A percentile compares a stretch with the other conserved stretches of the same genome.
phyloP scores from a whole-genome alignment of 2,329 filamentous ascomycete species.

The Talaromyces sp. region DNA sequence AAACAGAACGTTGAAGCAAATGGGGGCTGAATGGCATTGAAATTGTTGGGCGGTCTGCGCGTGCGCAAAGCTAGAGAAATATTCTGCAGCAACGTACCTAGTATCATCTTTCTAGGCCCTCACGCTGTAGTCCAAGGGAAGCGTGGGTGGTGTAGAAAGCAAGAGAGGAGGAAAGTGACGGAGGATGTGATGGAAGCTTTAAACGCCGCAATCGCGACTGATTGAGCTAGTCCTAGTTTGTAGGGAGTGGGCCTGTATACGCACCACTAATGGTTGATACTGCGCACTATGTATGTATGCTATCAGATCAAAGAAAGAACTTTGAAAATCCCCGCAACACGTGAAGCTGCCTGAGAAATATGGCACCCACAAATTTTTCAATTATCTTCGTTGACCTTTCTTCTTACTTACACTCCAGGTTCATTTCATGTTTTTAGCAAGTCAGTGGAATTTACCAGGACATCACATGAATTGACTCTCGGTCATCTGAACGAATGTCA shows the following conservation, averaged over 20 bases:
- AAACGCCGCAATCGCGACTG: constrained; percentile 11
- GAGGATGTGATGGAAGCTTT: neutral
- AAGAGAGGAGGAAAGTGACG: neutral
- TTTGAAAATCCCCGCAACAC: constrained; percentile 10
- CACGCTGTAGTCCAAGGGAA: neutral
- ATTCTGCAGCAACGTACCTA: constrained; percentile 26
- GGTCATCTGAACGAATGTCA: neutral
- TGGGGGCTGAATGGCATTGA: neutral
- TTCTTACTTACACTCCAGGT: neutral
- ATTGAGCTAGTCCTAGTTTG: neutral
- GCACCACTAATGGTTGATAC: neutral
- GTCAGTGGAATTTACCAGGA: no score
- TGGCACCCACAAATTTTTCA: neutral
- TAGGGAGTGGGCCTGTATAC: neutral
- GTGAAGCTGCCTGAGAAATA: neutral
- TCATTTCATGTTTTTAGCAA: no score
- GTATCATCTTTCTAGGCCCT: constrained; percentile 27
- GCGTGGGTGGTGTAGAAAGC: neutral
- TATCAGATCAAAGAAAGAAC: neutral
- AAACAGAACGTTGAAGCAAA: neutral
- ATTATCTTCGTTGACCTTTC: neutral
- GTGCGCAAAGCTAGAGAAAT: neutral
- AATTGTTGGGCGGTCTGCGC: neutral
- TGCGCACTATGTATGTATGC: no score
- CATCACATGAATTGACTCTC: neutral